These are phyloP conservation scores for Prunus armeniaca DNA, from an alignment of 306 rosid species.

Conservation along the genomic window DNA sequence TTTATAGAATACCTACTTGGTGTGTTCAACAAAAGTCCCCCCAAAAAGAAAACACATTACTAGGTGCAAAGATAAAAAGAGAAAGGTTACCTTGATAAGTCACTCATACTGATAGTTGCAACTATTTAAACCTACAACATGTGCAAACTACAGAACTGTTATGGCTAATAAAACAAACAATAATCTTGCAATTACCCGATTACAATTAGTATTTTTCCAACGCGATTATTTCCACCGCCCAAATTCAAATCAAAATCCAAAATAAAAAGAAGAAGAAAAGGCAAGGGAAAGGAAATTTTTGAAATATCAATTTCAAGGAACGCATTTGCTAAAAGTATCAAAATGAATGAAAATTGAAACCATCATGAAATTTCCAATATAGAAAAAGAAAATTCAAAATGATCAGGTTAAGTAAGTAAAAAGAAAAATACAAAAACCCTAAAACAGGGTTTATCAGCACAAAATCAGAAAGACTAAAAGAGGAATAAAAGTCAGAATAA, in stretches of 20 bases:
- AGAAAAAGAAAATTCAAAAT: neutral
- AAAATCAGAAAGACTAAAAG: neutral
- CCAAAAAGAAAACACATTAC: neutral
- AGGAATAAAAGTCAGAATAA: neutral
- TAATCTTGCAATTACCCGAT: neutral
- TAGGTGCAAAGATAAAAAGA: neutral
- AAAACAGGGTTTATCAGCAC: constrained; percentile 9
- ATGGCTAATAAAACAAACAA: neutral
- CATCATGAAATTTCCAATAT: neutral
- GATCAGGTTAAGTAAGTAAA: neutral
- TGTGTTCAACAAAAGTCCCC: neutral
- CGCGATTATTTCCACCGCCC: neutral
- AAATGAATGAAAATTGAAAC: neutral
- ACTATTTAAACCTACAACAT: constrained; percentile 16
- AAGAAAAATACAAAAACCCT: constrained; percentile 9
- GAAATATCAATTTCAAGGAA: neutral
- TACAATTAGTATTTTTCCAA: neutral
- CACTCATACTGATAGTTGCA: constrained; percentile 24
- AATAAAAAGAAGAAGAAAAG: neutral
- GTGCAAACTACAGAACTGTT: neutral
- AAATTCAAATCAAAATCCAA: neutral
- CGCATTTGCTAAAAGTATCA: neutral
- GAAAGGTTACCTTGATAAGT: constrained; percentile 32
- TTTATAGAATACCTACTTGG: neutral
- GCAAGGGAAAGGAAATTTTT: neutral